Evolutionary conservation across 2,329 filamentous ascomycete genomes (phyloP).

Genomic region (Arthrobotrys iridis): DNA sequence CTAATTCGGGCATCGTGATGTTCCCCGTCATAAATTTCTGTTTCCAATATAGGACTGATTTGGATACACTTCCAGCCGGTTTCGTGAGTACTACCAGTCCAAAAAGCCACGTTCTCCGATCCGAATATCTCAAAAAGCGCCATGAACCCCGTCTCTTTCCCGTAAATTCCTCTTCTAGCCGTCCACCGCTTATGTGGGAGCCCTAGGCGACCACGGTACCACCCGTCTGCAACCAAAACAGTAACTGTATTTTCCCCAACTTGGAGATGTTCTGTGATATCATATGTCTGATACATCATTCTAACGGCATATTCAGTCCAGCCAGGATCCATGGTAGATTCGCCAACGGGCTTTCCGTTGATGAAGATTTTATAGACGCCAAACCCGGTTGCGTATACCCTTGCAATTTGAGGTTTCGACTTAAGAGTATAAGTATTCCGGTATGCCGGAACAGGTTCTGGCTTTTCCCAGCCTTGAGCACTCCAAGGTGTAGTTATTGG

Average conservation of each 20-base stretch:
- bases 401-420: constrained; percentile 23
- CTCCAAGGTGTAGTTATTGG: constrained; percentile 43
- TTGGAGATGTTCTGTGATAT: constrained; percentile 44
- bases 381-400: constrained; percentile 37
- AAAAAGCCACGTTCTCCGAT: background rate
- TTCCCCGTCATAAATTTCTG: constrained; percentile 45
- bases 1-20: constrained; percentile 32
- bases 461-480: constrained; percentile 30
- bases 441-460: constrained; percentile 25
- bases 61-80: constrained; percentile 40
- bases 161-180: constrained; percentile 41
- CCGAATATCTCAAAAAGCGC: constrained; percentile 25
- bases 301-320: constrained; percentile 45
- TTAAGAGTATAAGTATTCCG: constrained; percentile 25
- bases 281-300: constrained; percentile 41
- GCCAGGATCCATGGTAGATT: constrained; percentile 41
- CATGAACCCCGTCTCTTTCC: constrained; percentile 46
- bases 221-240: constrained; percentile 40
- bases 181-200: constrained; percentile 36
- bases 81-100: constrained; percentile 21
- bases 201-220: constrained; percentile 45
- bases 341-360: constrained; percentile 37
- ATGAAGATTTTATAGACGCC: constrained; percentile 41
- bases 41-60: constrained; percentile 25
- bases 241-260: constrained; percentile 21